Conservation (phyloP, 768 basidiomycete genomes). For the Xerocomus potaroensis region DNA sequence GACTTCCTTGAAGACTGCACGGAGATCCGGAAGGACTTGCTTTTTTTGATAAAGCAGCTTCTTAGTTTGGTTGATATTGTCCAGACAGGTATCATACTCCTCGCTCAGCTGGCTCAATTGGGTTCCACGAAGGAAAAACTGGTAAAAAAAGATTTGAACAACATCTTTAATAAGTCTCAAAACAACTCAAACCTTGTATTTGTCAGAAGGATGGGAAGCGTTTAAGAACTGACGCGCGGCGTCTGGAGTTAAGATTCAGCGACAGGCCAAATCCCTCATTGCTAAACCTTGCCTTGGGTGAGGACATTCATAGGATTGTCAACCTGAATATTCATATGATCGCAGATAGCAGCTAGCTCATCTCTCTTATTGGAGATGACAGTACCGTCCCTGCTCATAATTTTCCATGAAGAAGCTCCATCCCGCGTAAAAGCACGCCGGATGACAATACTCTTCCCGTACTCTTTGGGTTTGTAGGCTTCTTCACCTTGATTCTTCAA, state of each 20-base stretch:
- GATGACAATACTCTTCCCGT: constrained; percentile 81
- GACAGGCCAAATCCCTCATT: not conserved
- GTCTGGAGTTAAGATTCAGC: constrained; percentile 21
- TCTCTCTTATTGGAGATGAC: constrained; percentile 73
- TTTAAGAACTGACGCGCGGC: constrained; percentile 70
- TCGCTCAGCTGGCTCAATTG: constrained; percentile 83
- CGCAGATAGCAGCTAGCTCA: constrained; percentile 83
- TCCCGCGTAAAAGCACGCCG: constrained; percentile 77
- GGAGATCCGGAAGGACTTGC: constrained; percentile 75
- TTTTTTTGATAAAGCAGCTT: constrained; percentile 67
- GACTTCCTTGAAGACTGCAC: constrained; percentile 53
- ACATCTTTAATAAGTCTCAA: not conserved
- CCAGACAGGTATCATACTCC: constrained; percentile 75
- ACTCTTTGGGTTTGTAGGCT: constrained; percentile 81
- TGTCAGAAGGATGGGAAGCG: constrained; percentile 73
- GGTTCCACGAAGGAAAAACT: constrained; percentile 96
- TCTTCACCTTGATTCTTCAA: constrained; percentile 91
- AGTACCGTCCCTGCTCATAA: constrained; percentile 64
- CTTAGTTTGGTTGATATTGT: constrained; percentile 67
- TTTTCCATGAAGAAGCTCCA: constrained; percentile 76
- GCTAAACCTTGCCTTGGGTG: constrained; percentile 58
- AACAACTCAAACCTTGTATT: constrained; percentile 68
- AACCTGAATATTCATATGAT: constrained; percentile 95
- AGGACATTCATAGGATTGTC: constrained; percentile 96
- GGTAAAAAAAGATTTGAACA: constrained; percentile 2